Conservation (phyloP, 1,284 basidiomycete species). For the Irpex rosettiformis region DNA sequence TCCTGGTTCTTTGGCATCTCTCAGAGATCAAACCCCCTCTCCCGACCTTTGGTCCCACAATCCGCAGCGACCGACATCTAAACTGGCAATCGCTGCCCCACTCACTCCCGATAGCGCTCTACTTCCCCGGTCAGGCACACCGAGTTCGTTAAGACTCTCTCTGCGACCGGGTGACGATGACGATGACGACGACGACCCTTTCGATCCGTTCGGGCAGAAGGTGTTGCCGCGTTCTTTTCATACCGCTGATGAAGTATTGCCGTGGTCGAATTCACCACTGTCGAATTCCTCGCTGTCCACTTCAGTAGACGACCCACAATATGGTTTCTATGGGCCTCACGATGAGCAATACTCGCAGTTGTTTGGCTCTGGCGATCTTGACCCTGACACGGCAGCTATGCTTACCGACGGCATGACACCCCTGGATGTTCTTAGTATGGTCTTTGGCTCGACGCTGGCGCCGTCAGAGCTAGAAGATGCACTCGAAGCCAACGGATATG, state of each 20-base stretch:
- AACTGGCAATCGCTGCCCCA: conserved; percentile 85
- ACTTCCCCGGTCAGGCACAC: conserved; percentile 49
- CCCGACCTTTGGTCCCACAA: conserved; percentile 81
- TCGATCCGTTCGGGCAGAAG: conserved; percentile 65
- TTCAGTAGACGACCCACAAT: conserved; percentile 44
- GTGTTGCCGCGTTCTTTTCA: conserved; percentile 52
- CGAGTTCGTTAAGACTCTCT: conserved; percentile 59
- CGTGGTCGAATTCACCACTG: conserved; percentile 51
- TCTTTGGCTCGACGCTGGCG: conserved; percentile 87
- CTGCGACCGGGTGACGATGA: conserved; percentile 52
- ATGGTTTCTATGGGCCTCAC: conserved; percentile 17
- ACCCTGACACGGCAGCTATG: conserved; percentile 51
- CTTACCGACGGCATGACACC: conserved; percentile 93
- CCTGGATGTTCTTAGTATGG: conserved; percentile 91
- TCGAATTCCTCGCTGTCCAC: conserved; percentile 48
- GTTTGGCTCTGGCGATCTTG: conserved; percentile 29
- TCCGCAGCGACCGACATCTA: conserved; percentile 70
- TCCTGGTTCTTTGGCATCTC: conserved; percentile 49
- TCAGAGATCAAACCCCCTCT: conserved; percentile 70
- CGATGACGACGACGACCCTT: conserved; percentile 65
- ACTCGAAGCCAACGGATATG: conserved; percentile 82
- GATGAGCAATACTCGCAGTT: conserved; percentile 17
- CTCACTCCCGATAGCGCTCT: conserved; percentile 71
- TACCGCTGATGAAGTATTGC: conserved; percentile 61
- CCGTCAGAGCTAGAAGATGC: conserved; percentile 93